phyloP scores from a whole-genome alignment of 768 basidiomycete species.

The Kwoniella sp. region DNA sequence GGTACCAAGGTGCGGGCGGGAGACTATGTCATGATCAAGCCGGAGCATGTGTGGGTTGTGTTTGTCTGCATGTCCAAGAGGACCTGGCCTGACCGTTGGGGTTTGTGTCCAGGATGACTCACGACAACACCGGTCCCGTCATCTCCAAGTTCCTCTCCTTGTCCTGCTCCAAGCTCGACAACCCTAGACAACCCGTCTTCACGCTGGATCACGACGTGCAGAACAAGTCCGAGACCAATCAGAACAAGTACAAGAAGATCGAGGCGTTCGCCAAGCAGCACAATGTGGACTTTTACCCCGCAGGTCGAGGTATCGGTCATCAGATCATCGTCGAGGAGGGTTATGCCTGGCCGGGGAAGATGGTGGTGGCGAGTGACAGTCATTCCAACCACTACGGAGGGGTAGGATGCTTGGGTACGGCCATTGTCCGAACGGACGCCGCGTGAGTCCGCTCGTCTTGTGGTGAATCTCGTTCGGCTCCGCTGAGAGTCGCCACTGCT shows the following conservation, averaged over 20 bases:
- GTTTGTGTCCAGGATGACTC: slow-evolving; percentile 45
- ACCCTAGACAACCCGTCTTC: slow-evolving; percentile 83
- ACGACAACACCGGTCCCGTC: slow-evolving; percentile 95
- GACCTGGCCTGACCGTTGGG: neutral
- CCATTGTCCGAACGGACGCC: slow-evolving; percentile 73
- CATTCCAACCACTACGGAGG: slow-evolving; percentile 99
- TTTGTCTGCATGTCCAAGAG: neutral
- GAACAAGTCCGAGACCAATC: slow-evolving; percentile 84
- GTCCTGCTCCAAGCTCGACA: slow-evolving; percentile 75
- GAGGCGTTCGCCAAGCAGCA: slow-evolving; percentile 83
- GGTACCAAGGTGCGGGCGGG: slow-evolving; percentile 82
- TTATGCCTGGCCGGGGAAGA: slow-evolving; percentile 90
- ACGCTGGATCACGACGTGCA: slow-evolving; percentile 98
- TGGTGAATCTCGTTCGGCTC: too few relatives aligned
- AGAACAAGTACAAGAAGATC: slow-evolving; percentile 85
- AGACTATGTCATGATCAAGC: slow-evolving; percentile 99
- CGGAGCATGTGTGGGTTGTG: slow-evolving; percentile 70
- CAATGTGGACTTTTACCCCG: slow-evolving; percentile 89
- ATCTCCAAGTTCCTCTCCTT: slow-evolving; percentile 97
- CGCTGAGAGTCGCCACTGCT: neutral
- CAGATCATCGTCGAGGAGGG: slow-evolving; percentile 97
- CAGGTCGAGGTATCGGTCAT: slow-evolving; percentile 95
- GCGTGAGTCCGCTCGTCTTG: slow-evolving; percentile 21
- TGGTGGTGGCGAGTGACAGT: slow-evolving; percentile 93
- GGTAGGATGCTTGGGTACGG: slow-evolving; percentile 93